Evolutionary conservation across 805 yeast species (phyloP).

Genomic region (Nakazawaea sp.): DNA sequence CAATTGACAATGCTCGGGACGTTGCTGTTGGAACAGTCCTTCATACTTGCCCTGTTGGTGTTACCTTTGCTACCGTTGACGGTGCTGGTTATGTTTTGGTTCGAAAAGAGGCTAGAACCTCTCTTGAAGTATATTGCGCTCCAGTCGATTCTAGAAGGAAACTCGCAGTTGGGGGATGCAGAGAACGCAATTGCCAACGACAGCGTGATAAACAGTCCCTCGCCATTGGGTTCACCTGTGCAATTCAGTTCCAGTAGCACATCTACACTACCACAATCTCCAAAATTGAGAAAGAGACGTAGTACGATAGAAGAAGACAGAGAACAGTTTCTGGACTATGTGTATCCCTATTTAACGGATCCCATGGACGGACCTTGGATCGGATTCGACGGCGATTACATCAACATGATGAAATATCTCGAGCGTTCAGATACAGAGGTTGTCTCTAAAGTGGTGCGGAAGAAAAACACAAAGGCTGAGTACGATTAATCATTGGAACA

Average conservation of each 20-base stretch:
- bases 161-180: background rate
- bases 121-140: constrained; percentile 49
- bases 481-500: constrained; percentile 7
- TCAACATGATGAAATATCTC: constrained; percentile 31
- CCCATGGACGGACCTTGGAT: constrained; percentile 50
- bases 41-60: constrained; percentile 38
- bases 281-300: constrained; percentile 25
- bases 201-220: background rate
- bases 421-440: background rate
- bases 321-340: constrained; percentile 42
- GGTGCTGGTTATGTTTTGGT: constrained; percentile 37
- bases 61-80: constrained; percentile 44
- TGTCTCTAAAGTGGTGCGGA: constrained; percentile 1
- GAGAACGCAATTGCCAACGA: constrained; percentile 13
- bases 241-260: constrained; percentile 1
- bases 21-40: constrained; percentile 52
- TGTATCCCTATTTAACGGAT: constrained; percentile 40
- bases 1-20: constrained; percentile 63
- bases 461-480: constrained; percentile 9
- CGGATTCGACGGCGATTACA: constrained; percentile 46
- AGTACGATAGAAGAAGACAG: constrained; percentile 54
- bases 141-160: constrained; percentile 41
- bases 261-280: constrained; percentile 4
- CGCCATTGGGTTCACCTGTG: background rate
- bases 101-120: constrained; percentile 49